These are phyloP conservation scores for Exserohilum turcica DNA, from an alignment of 2,329 filamentous ascomycete species.

Conservation along the genomic window DNA sequence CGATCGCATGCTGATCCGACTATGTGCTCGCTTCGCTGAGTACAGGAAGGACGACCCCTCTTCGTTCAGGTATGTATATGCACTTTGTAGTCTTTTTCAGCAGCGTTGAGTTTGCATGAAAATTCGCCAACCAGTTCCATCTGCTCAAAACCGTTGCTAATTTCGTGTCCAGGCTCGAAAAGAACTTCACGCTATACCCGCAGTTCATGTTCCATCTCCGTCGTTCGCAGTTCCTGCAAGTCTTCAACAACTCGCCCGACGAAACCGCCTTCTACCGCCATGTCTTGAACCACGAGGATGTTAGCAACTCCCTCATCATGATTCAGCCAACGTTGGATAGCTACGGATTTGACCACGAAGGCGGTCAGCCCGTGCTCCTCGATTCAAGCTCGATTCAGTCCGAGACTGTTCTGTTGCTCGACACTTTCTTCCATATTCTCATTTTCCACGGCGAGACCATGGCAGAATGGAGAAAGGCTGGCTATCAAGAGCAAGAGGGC, in stretches of 20 bases:
- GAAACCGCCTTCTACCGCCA: slow-evolving; percentile 99
- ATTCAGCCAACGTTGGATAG: slow-evolving; percentile 97
- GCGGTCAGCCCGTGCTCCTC: slow-evolving; percentile 87
- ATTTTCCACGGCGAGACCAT: slow-evolving; percentile 99
- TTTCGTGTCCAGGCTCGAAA: slow-evolving; percentile 66
- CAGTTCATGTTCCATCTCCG: slow-evolving; percentile 99
- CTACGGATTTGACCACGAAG: slow-evolving; percentile 95
- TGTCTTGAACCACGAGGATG: slow-evolving; percentile 95
- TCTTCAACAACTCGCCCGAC: slow-evolving; percentile 99
- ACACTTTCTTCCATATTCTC: slow-evolving; percentile 99
- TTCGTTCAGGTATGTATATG: slow-evolving; percentile 72
- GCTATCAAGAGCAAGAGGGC: slow-evolving; percentile 96
- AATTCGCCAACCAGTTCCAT: neutral
- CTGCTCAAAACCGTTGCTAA: neutral
- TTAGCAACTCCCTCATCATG: slow-evolving; percentile 96
- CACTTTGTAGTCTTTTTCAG: neutral
- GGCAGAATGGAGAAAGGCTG: slow-evolving; percentile 96
- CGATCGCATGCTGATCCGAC: slow-evolving; percentile 94
- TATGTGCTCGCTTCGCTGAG: slow-evolving; percentile 96
- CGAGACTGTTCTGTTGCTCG: slow-evolving; percentile 88
- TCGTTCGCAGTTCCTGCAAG: slow-evolving; percentile 94
- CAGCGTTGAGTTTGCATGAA: neutral
- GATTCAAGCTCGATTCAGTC: slow-evolving; percentile 97
- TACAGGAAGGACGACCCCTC: slow-evolving; percentile 98
- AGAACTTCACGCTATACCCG: slow-evolving; percentile 98